A percentile compares a stretch with the other conserved stretches of the same genome.
Evolutionary conservation across 2,329 filamentous ascomycete genomes (phyloP).

Genomic region (Curvularia spicifera): DNA sequence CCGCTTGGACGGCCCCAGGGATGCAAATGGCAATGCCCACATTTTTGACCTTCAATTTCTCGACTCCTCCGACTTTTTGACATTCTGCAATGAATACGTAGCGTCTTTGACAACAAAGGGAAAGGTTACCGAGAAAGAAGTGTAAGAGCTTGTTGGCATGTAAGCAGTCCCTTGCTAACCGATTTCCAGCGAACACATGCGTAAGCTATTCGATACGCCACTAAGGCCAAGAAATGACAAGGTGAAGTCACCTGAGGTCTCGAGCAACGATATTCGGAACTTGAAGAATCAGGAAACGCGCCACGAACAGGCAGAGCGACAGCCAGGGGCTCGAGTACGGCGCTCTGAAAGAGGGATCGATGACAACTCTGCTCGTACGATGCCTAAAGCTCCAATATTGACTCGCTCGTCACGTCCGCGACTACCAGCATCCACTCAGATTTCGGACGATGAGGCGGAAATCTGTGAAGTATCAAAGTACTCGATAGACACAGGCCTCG

Average conservation of each 20-base stretch:
- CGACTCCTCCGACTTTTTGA: constrained; percentile 11
- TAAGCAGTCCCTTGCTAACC: constrained; percentile 8
- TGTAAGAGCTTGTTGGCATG: constrained; percentile 2
- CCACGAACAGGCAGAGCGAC: constrained; percentile 1
- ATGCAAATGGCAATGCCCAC: constrained; percentile 11
- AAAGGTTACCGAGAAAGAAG: not conserved
- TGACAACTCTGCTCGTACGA: not conserved
- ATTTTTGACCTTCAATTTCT: constrained; percentile 35
- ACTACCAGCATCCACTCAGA: constrained; percentile 10
- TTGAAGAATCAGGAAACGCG: not conserved
- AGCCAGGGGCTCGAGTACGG: not conserved
- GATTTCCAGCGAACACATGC: constrained; percentile 19
- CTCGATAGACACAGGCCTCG: constrained; percentile 35
- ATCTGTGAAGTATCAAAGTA: constrained; percentile 21
- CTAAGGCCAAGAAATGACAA: constrained; percentile 20
- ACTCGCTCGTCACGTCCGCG: constrained; percentile 21
- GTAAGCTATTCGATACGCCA: constrained; percentile 20
- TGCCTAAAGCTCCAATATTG: not conserved
- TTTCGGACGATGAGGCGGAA: not conserved
- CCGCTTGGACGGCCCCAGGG: constrained; percentile 27
- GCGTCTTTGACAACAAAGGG: not conserved
- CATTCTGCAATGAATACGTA: constrained; percentile 17
- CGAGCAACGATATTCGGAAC: not conserved
- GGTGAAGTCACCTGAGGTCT: constrained; percentile 11
- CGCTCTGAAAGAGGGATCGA: not conserved